Evolutionary conservation across 1,284 basidiomycete species (phyloP).

Genomic region (Ceratobasidium sp.): DNA sequence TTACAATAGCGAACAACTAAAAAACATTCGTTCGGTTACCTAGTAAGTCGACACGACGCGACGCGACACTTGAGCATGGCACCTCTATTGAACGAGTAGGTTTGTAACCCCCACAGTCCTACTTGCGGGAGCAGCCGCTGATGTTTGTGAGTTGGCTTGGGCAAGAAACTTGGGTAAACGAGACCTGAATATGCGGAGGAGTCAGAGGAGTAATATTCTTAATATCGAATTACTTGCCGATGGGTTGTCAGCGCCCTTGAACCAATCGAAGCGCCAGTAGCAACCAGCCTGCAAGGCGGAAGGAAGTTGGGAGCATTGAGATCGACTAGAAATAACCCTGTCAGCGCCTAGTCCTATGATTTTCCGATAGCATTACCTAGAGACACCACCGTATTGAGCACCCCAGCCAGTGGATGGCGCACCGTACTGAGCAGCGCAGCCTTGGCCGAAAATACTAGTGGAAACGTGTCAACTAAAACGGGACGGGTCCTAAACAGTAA

Average conservation of each 20-base stretch:
- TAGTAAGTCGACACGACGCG: too few relatives aligned
- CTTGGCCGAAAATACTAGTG: constrained; percentile 38
- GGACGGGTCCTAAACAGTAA: neutral
- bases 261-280: constrained; percentile 47
- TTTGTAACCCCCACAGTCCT: neutral
- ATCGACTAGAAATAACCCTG: constrained; percentile 11
- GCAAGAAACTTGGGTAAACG: constrained; percentile 25
- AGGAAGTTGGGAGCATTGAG: constrained; percentile 42
- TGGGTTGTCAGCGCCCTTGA: constrained; percentile 46
- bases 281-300: constrained; percentile 47
- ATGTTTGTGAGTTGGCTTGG: constrained; percentile 38
- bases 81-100: too few relatives aligned
- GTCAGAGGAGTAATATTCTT: neutral
- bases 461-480: neutral
- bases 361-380: too few relatives aligned
- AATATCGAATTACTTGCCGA: neutral
- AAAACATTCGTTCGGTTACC: too few relatives aligned
- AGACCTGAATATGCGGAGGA: neutral
- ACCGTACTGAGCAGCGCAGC: constrained; percentile 49
- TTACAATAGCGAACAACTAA: too few relatives aligned
- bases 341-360: too few relatives aligned
- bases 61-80: too few relatives aligned
- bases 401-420: constrained; percentile 43
- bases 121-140: constrained; percentile 24
- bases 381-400: constrained; percentile 46